Evolutionary conservation across 164 flowering plant genomes (phyloP).

Genomic region (Berberis thunbergii): DNA sequence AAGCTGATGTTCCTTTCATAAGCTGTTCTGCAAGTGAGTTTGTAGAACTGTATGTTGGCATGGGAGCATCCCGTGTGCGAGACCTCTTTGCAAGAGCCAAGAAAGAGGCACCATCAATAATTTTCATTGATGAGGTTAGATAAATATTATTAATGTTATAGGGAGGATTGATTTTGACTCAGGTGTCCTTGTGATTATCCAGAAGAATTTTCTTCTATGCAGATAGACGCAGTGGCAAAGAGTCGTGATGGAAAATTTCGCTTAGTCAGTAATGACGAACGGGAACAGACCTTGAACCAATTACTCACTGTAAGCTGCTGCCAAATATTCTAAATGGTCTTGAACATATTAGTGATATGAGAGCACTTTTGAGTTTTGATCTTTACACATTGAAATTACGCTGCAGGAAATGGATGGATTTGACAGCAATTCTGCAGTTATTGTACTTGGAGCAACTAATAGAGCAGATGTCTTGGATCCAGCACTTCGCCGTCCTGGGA

Average conservation of each 20-base stretch:
- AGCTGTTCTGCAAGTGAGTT: slow-evolving; percentile 99
- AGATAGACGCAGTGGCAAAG: slow-evolving; percentile 99
- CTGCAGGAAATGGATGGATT: slow-evolving; percentile 99
- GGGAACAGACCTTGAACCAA: slow-evolving; percentile 96
- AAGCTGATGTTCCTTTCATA: slow-evolving; percentile 96
- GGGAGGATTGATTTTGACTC: background rate
- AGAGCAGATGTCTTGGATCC: slow-evolving; percentile 95
- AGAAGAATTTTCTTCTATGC: slow-evolving; percentile 11
- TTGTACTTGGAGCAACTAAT: slow-evolving; percentile 97
- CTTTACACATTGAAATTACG: slow-evolving; percentile 5
- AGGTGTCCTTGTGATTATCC: background rate
- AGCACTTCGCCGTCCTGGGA: slow-evolving; percentile 96
- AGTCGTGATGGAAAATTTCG: slow-evolving; percentile 95
- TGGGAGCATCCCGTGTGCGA: slow-evolving; percentile 99
- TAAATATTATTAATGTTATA: background rate
- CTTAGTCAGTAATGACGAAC: slow-evolving; percentile 88
- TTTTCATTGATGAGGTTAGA: slow-evolving; percentile 93
- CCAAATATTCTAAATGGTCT: background rate
- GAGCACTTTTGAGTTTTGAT: background rate
- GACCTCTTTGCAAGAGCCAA: slow-evolving; percentile 94
- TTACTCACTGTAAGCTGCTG: slow-evolving; percentile 70
- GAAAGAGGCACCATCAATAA: slow-evolving; percentile 95
- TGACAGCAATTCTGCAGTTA: slow-evolving; percentile 92
- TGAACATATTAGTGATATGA: background rate
- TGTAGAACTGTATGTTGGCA: slow-evolving; percentile 95